Conservation (phyloP, 768 basidiomycete genomes). For the Coprinellus aureogranulatus region DNA sequence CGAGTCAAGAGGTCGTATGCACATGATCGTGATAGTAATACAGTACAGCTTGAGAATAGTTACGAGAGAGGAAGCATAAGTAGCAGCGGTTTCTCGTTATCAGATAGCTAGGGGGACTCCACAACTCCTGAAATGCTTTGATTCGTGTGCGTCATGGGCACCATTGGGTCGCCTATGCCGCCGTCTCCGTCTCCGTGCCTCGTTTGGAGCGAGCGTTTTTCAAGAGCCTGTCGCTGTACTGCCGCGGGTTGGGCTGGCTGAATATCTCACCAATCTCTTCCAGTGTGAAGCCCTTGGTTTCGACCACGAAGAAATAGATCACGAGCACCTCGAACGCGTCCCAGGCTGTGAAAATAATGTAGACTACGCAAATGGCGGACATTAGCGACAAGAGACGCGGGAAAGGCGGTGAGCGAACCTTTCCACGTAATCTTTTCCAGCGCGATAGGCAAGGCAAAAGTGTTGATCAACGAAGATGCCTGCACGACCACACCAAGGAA, state of each 20-base stretch:
- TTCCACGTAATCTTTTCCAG: conserved; percentile 46
- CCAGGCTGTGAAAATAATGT: conserved; percentile 49
- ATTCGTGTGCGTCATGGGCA: conserved; percentile 1
- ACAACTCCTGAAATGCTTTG: too few species aligned
- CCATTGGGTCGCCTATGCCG: not conserved
- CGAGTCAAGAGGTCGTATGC: conserved; percentile 14
- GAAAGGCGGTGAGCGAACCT: conserved; percentile 26
- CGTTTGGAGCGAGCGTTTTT: conserved; percentile 15
- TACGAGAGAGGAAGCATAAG: too few species aligned
- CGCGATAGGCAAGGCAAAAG: conserved; percentile 52
- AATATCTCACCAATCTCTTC: conserved; percentile 52
- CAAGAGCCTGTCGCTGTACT: conserved; percentile 30
- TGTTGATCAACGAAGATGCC: conserved; percentile 45
- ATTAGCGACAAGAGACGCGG: not conserved
- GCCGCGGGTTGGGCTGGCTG: conserved; percentile 40
- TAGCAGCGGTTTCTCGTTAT: too few species aligned
- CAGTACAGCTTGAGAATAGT: too few species aligned
- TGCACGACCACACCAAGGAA: conserved; percentile 47
- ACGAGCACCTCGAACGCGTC: conserved; percentile 46
- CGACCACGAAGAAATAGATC: conserved; percentile 49
- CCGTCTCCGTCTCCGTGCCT: not conserved
- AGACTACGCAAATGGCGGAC: conserved; percentile 31
- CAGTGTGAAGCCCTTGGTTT: conserved; percentile 50
- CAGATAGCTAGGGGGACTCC: too few species aligned
- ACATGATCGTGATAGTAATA: too few species aligned